Percentiles rank a stretch among this genome's conserved stretches.
Conservation (phyloP, 108 stramenopile species). For the Stephanodiscus triporus region DNA sequence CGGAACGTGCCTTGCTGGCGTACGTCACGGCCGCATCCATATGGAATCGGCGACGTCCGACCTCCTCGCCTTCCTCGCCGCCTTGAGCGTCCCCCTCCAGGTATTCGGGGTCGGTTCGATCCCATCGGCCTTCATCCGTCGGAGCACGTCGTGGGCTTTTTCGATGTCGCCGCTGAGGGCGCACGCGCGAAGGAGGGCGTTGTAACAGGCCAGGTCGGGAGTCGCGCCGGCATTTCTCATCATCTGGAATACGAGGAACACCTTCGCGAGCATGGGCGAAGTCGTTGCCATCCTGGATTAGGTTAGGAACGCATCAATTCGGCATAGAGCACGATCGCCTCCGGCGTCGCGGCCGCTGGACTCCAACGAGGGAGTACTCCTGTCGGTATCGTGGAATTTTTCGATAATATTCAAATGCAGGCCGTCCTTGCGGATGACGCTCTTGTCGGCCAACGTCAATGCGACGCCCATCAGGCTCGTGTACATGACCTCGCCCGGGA, state of each 20-base stretch:
- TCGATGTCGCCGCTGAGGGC: conserved; percentile 74
- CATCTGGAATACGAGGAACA: conserved; percentile 83
- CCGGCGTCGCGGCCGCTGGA: conserved; percentile 26
- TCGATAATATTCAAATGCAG: conserved; percentile 42
- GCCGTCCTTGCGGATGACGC: conserved; percentile 31
- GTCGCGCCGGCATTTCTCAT: conserved; percentile 72
- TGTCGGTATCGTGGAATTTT: not conserved
- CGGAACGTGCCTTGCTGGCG: conserved; percentile 26
- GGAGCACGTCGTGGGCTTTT: conserved; percentile 58
- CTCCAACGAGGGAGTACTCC: conserved; percentile 3
- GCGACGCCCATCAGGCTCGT: conserved; percentile 82
- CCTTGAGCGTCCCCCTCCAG: conserved; percentile 67
- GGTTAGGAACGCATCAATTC: conserved; percentile 70
- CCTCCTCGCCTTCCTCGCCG: conserved; percentile 59
- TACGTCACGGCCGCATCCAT: conserved; percentile 58
- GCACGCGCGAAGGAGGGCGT: conserved; percentile 67
- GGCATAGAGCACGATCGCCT: conserved; percentile 79
- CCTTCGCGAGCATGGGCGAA: conserved; percentile 53
- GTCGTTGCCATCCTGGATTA: conserved; percentile 36
- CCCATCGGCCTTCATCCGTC: conserved; percentile 54
- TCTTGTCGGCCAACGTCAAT: conserved; percentile 55
- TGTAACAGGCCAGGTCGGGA: conserved; percentile 86
- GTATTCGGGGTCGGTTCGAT: conserved; percentile 70
- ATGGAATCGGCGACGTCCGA: conserved; percentile 59
- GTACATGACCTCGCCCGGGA: conserved; percentile 85